These are phyloP conservation scores for Cercospora zeina DNA, from an alignment of 2,329 filamentous ascomycete species.

Conservation along the genomic window DNA sequence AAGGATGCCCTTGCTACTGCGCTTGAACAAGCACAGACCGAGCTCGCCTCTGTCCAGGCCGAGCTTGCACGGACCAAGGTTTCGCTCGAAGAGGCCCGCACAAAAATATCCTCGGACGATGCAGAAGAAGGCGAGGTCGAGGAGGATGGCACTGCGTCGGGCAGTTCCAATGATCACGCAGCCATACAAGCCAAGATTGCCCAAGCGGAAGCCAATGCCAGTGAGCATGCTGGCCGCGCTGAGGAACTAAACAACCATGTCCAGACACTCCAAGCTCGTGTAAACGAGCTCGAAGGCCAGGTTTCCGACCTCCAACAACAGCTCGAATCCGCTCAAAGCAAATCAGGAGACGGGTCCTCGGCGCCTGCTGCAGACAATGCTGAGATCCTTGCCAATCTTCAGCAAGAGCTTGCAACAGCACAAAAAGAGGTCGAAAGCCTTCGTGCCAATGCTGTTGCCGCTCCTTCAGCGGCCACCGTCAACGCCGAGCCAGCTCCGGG, in stretches of 20 bases:
- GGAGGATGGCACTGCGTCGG: conserved; percentile 37
- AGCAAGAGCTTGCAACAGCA: conserved; percentile 47
- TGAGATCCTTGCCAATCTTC: conserved; percentile 41
- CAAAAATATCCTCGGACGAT: conserved; percentile 39
- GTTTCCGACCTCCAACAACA: conserved; percentile 45
- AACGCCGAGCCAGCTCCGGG: conserved; percentile 31
- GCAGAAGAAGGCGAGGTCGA: conserved; percentile 52
- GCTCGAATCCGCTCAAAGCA: conserved; percentile 39
- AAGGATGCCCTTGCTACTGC: conserved; percentile 53
- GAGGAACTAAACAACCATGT: conserved; percentile 43
- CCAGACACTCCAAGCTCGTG: conserved; percentile 60
- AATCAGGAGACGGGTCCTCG: neutral
- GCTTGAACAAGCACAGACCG: conserved; percentile 31
- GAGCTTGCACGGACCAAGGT: conserved; percentile 50
- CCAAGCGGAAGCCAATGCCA: conserved; percentile 46
- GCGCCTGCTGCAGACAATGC: conserved; percentile 22
- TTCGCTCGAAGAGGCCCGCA: conserved; percentile 64
- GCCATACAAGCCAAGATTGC: conserved; percentile 42
- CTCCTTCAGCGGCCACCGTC: conserved; percentile 20
- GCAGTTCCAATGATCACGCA: conserved; percentile 38
- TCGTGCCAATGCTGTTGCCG: conserved; percentile 40
- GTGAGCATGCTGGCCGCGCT: conserved; percentile 43
- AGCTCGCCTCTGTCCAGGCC: conserved; percentile 24
- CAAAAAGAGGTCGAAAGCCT: conserved; percentile 51
- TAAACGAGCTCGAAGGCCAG: conserved; percentile 65